A percentile compares a stretch with the other conserved stretches of the same genome.
phyloP scores from a whole-genome alignment of 75 land plant species.

The Cupressus sempervirens region DNA sequence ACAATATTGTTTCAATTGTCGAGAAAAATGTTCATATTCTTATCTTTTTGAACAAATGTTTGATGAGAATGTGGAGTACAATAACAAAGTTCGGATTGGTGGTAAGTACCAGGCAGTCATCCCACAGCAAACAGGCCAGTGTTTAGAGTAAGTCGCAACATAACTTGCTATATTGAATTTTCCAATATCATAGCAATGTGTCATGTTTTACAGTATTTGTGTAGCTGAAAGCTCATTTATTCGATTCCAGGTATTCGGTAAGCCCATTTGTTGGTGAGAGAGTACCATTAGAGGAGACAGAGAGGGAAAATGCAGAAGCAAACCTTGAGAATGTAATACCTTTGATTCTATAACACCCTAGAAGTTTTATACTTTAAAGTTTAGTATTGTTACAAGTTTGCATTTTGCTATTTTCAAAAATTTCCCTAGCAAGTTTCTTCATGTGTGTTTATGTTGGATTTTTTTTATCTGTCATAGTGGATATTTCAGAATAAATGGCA shows the following conservation, averaged over 20 bases:
- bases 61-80: neutral
- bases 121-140: slow-evolving; percentile 5
- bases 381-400: neutral
- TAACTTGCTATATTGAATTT: neutral
- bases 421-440: neutral
- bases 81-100: slow-evolving; percentile 22
- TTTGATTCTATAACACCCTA: neutral
- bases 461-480: neutral
- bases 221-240: neutral
- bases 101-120: slow-evolving; percentile 15
- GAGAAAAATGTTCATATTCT: neutral
- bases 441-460: neutral
- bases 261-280: slow-evolving; percentile 1
- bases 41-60: slow-evolving; percentile 5
- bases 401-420: neutral
- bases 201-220: neutral
- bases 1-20: neutral
- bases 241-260: slow-evolving; percentile 12
- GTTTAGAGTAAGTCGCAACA: slow-evolving; percentile 5
- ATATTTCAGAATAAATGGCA: slow-evolving; percentile 7
- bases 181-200: neutral
- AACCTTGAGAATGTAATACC: slow-evolving; percentile 13
- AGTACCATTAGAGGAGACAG: slow-evolving; percentile 7
- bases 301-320: slow-evolving; percentile 14
- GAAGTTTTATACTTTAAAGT: slow-evolving; percentile 3